These are phyloP conservation scores for Neofusicoccum parvum DNA, from an alignment of 2,329 filamentous ascomycete genomes.

Conservation along the genomic window DNA sequence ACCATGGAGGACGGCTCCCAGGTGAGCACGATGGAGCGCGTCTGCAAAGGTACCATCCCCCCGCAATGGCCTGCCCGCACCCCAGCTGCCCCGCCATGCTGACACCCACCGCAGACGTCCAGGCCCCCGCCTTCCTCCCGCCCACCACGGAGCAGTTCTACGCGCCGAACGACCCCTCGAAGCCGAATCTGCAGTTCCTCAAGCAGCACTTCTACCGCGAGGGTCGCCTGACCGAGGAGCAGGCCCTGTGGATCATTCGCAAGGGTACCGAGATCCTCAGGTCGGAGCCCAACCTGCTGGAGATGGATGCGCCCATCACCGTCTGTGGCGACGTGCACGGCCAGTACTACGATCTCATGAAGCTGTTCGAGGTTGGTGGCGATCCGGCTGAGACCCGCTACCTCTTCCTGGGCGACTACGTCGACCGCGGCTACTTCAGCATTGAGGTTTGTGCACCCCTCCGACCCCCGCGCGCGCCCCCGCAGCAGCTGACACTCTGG, in stretches of 20 bases:
- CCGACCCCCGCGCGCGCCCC: neutral
- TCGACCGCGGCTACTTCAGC: constrained; percentile 97
- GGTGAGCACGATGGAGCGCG: constrained; percentile 92
- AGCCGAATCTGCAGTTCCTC: constrained; percentile 90
- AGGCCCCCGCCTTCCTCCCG: constrained; percentile 91
- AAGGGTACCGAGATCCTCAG: constrained; percentile 85
- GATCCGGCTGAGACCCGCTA: constrained; percentile 96
- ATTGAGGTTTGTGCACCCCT: constrained; percentile 67
- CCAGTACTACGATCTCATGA: constrained; percentile 99
- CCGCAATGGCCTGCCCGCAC: constrained; percentile 24
- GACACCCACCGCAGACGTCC: constrained; percentile 70
- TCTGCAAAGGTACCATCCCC: constrained; percentile 83
- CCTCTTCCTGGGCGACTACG: constrained; percentile 96
- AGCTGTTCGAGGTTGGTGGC: constrained; percentile 96
- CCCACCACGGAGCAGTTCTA: constrained; percentile 95
- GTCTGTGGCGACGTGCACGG: constrained; percentile 98
- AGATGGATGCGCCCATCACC: constrained; percentile 99
- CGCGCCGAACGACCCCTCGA: constrained; percentile 79
- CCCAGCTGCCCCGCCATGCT: constrained; percentile 26
- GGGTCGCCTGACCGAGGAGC: constrained; percentile 93
- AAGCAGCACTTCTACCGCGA: constrained; percentile 99
- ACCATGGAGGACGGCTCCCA: constrained; percentile 97
- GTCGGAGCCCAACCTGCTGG: constrained; percentile 89
- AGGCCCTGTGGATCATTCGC: constrained; percentile 92
- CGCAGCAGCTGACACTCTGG: constrained; percentile 34